Conservation (phyloP, 805 yeast genomes). For the Diddensiella transvaalensis region DNA sequence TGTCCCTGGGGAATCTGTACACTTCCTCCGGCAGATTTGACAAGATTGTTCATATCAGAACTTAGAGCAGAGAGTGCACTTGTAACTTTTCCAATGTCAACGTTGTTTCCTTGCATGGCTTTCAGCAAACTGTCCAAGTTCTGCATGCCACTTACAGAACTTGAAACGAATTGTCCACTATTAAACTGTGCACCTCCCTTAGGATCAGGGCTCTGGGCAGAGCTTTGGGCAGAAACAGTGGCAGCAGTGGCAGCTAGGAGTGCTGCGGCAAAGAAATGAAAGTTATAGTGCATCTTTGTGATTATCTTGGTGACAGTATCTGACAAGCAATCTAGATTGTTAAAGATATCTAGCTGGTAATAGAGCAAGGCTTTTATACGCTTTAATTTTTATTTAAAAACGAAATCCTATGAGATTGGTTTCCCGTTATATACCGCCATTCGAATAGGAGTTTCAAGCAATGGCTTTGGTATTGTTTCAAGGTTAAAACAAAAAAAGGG, state of each 20-base stretch:
- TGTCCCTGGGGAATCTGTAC: background rate
- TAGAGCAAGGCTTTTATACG: no score
- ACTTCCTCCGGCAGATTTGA: background rate
- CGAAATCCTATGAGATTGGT: no score
- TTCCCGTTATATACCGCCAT: no score
- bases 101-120: background rate
- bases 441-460: no score
- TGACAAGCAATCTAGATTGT: no score
- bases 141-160: background rate
- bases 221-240: background rate
- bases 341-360: no score
- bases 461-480: no score
- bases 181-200: background rate
- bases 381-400: no score
- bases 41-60: background rate
- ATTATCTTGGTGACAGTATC: no score
- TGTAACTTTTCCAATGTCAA: background rate
- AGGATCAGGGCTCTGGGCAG: background rate
- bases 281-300: background rate
- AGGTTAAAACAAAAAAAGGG: no score
- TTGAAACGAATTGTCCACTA: background rate
- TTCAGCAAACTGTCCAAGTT: background rate
- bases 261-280: background rate
- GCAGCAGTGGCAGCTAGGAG: background rate
- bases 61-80: background rate